Conservation (phyloP, 2,329 filamentous ascomycete species). For the Neonectria magnoliae region DNA sequence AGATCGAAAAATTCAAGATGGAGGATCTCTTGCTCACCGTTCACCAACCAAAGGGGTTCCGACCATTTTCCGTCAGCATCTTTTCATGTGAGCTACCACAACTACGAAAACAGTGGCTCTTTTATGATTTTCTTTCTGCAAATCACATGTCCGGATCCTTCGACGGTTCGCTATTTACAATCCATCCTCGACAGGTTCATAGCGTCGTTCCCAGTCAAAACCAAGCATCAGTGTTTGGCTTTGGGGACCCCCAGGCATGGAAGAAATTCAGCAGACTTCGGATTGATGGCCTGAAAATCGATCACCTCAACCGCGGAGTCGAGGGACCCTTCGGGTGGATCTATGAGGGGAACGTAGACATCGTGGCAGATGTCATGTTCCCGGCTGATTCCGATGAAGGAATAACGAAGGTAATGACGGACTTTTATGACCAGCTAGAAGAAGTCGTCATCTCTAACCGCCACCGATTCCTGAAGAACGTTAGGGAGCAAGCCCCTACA, state of each 20-base stretch:
- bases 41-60: constrained; percentile 88
- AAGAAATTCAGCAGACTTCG: constrained; percentile 95
- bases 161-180: constrained; percentile 95
- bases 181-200: constrained; percentile 92
- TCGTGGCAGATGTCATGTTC: constrained; percentile 95
- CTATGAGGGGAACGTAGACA: constrained; percentile 95
- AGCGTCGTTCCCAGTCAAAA: constrained; percentile 73
- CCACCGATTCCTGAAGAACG: constrained; percentile 68
- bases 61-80: constrained; percentile 95
- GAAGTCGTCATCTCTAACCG: constrained; percentile 86
- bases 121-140: constrained; percentile 95
- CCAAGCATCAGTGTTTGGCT: constrained; percentile 61
- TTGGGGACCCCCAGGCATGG: constrained; percentile 79
- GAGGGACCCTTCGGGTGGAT: constrained; percentile 98
- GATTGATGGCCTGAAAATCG: constrained; percentile 93
- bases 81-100: constrained; percentile 95
- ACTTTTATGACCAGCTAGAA: constrained; percentile 96
- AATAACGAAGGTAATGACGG: constrained; percentile 93
- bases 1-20: constrained; percentile 96
- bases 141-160: constrained; percentile 97
- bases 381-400: constrained; percentile 88
- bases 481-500: constrained; percentile 41
- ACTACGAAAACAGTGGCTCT: constrained; percentile 93
- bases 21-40: constrained; percentile 92
- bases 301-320: constrained; percentile 93